These are phyloP conservation scores for Termitomyces sp. DNA, from an alignment of 768 basidiomycete species.

Conservation along the genomic window DNA sequence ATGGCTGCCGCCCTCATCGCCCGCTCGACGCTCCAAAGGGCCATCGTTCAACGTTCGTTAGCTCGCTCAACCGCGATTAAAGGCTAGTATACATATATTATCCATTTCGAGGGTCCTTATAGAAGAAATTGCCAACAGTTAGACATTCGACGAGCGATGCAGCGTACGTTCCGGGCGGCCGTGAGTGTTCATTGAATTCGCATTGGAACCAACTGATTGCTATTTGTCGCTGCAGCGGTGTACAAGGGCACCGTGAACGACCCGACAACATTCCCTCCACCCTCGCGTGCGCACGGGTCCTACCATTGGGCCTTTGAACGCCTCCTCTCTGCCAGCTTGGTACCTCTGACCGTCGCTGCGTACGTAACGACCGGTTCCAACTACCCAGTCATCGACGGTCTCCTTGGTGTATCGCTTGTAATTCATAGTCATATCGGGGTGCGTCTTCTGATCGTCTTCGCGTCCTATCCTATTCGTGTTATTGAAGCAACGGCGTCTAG, in stretches of 20 bases:
- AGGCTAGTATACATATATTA: slow-evolving; percentile 25
- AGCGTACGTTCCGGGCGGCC: slow-evolving; percentile 64
- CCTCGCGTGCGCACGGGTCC: slow-evolving; percentile 80
- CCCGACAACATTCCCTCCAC: slow-evolving; percentile 82
- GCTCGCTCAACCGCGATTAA: slow-evolving; percentile 33
- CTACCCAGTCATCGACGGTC: slow-evolving; percentile 85
- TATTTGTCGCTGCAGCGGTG: slow-evolving; percentile 48
- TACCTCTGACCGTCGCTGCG: slow-evolving; percentile 85
- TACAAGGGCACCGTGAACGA: slow-evolving; percentile 94
- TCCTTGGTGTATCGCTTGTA: slow-evolving; percentile 82
- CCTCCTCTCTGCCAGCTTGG: slow-evolving; percentile 77
- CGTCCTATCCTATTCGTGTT: neutral
- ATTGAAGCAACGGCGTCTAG: slow-evolving; percentile 43
- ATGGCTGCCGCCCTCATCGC: slow-evolving; percentile 50
- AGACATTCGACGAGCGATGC: slow-evolving; percentile 33
- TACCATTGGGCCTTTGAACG: slow-evolving; percentile 95
- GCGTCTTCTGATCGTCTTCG: slow-evolving; percentile 22
- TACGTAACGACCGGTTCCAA: slow-evolving; percentile 71
- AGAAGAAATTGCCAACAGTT: slow-evolving; percentile 23
- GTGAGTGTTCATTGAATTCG: slow-evolving; percentile 33
- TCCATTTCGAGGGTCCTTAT: neutral
- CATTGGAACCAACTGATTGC: neutral
- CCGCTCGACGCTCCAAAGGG: slow-evolving; percentile 42
- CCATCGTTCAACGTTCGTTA: slow-evolving; percentile 36
- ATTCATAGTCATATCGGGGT: slow-evolving; percentile 97